Conservation (phyloP, 768 basidiomycete species). For the Tulasnella sp. region DNA sequence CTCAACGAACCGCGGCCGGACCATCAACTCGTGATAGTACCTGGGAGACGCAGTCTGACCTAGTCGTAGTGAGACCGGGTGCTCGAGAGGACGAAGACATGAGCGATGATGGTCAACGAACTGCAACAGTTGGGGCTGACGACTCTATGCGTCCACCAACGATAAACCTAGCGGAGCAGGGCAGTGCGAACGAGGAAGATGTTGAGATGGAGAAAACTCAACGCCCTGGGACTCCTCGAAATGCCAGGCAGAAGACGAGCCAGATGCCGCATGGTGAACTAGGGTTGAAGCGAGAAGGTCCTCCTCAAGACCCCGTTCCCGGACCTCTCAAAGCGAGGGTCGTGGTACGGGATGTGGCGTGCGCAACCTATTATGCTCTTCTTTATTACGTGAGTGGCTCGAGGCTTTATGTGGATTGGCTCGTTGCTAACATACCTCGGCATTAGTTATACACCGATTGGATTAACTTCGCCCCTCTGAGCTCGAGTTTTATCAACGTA, state of each 20-base stretch:
- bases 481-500: constrained; percentile 50
- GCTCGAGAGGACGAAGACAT: background rate
- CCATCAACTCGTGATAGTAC: background rate
- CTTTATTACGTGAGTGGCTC: constrained; percentile 62
- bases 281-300: background rate
- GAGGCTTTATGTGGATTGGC: background rate
- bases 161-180: background rate
- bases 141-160: background rate
- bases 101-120: background rate
- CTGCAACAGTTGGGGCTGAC: background rate
- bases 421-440: background rate
- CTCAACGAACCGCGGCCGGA: background rate
- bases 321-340: constrained; percentile 50
- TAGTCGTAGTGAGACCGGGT: background rate
- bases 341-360: constrained; percentile 50
- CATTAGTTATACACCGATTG: constrained; percentile 73
- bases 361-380: constrained; percentile 54
- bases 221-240: background rate
- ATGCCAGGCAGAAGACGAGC: background rate
- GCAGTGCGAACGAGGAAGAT: constrained; percentile 1
- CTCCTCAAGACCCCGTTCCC: constrained; percentile 7
- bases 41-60: constrained; percentile 14
- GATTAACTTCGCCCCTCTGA: constrained; percentile 75
- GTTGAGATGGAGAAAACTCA: background rate
- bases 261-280: background rate